These are phyloP conservation scores for Penicillium sp. DNA, from an alignment of 2,329 filamentous ascomycete species.

Conservation along the genomic window DNA sequence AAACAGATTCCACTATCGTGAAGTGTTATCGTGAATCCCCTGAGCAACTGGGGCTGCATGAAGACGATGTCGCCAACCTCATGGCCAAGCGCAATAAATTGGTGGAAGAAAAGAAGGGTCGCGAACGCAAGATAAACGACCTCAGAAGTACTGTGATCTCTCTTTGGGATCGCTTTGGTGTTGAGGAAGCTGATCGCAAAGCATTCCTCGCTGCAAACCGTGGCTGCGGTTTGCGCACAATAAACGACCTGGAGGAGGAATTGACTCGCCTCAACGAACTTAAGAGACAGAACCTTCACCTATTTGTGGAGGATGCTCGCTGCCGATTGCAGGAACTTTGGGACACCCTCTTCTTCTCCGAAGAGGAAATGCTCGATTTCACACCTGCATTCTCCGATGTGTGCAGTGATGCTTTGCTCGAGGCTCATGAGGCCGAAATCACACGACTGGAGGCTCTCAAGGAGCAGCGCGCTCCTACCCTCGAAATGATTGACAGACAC, in stretches of 20 bases:
- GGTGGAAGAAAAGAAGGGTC: conserved; percentile 79
- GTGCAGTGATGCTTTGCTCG: conserved; percentile 90
- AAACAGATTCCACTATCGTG: conserved; percentile 84
- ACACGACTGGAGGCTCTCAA: conserved; percentile 73
- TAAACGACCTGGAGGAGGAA: conserved; percentile 96
- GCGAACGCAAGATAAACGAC: conserved; percentile 75
- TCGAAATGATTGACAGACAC: conserved; percentile 81
- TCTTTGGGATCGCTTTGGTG: conserved; percentile 83
- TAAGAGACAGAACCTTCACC: conserved; percentile 89
- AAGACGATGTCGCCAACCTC: conserved; percentile 76
- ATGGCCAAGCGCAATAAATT: conserved; percentile 76
- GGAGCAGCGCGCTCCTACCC: conserved; percentile 81
- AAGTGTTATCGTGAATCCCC: conserved; percentile 87
- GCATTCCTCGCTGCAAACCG: conserved; percentile 82
- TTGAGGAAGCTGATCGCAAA: conserved; percentile 80
- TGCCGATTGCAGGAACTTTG: conserved; percentile 90
- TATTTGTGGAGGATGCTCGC: conserved; percentile 93
- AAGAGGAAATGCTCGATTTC: conserved; percentile 98
- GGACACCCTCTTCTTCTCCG: conserved; percentile 90
- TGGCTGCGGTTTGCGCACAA: conserved; percentile 84
- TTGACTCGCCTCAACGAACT: conserved; percentile 81
- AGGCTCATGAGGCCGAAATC: conserved; percentile 93
- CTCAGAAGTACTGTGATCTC: conserved; percentile 75
- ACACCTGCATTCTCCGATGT: conserved; percentile 96
- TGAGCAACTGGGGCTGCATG: conserved; percentile 89